A percentile compares a stretch with the other conserved stretches of the same genome.
Evolutionary conservation across 768 basidiomycete species (phyloP).

Genomic region (Strobilomyces echinocephalus): DNA sequence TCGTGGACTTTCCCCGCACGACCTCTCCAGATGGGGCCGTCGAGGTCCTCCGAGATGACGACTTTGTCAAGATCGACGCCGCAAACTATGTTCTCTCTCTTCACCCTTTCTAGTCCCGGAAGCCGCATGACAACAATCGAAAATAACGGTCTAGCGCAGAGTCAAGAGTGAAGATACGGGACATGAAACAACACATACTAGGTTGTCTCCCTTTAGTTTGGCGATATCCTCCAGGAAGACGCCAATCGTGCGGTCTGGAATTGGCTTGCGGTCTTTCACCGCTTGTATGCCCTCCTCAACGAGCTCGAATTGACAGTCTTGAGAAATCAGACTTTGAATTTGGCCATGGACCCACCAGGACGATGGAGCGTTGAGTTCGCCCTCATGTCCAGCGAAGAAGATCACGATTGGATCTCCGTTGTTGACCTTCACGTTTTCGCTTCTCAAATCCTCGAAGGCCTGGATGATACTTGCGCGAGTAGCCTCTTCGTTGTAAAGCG

Average conservation of each 20-base stretch:
- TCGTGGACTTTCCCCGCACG: conserved; percentile 12
- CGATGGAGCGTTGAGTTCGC: conserved; percentile 28
- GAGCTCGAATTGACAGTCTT: conserved; percentile 13
- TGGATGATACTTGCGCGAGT: conserved; percentile 33
- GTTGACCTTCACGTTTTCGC: conserved; percentile 20
- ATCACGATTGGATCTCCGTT: conserved; percentile 36
- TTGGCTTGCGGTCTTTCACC: conserved; percentile 9
- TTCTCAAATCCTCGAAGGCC: conserved; percentile 18
- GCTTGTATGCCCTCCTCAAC: no score
- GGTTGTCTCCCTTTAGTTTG: conserved; percentile 37
- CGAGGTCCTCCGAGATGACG: conserved; percentile 15
- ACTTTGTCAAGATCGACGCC: background rate
- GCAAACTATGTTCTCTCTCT: conserved; percentile 3
- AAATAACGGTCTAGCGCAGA: conserved; percentile 36
- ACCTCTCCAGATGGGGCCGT: conserved; percentile 22
- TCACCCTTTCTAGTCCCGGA: conserved; percentile 30
- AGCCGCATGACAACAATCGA: conserved; percentile 45
- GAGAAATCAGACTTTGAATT: conserved; percentile 31
- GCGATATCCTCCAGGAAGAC: conserved; percentile 25
- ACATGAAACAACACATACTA: conserved; percentile 30
- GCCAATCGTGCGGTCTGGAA: conserved; percentile 38
- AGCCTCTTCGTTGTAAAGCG: conserved; percentile 36
- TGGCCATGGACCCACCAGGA: conserved; percentile 28
- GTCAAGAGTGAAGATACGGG: background rate
- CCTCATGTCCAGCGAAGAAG: conserved; percentile 45